phyloP scores from a whole-genome alignment of 805 yeast species.

The Saccharomycopsis sp. region DNA sequence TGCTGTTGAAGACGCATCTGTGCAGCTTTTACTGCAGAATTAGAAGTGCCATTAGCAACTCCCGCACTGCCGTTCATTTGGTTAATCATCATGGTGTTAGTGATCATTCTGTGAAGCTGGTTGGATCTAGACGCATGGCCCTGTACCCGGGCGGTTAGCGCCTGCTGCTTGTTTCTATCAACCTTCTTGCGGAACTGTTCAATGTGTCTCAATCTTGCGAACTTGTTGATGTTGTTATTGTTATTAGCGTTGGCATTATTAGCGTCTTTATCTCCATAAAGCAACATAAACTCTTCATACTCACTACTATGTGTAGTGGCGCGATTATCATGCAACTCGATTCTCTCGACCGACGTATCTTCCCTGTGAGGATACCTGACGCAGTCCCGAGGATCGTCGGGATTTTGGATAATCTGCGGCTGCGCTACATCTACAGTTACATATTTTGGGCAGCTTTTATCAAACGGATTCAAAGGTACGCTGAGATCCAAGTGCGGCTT shows the following conservation, averaged over 20 bases:
- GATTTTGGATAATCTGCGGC: constrained; percentile 34
- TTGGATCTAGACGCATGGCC: constrained; percentile 5
- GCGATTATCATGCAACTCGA: constrained; percentile 52
- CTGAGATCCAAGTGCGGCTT: constrained; percentile 70
- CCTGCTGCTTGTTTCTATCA: constrained; percentile 44
- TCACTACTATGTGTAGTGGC: constrained; percentile 61
- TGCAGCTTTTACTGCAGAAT: constrained; percentile 24
- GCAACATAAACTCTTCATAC: constrained; percentile 84
- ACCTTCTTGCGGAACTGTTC: constrained; percentile 76
- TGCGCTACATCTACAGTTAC: constrained; percentile 41
- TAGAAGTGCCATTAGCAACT: constrained; percentile 20
- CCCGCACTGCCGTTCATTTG: constrained; percentile 21
- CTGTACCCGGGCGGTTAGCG: constrained; percentile 27
- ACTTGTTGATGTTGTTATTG: constrained; percentile 45
- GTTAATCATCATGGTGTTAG: constrained; percentile 9
- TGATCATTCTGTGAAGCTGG: constrained; percentile 9
- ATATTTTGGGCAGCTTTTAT: constrained; percentile 35
- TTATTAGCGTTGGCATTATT: constrained; percentile 13
- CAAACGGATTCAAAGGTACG: constrained; percentile 67
- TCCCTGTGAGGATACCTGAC: constrained; percentile 37
- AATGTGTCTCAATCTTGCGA: constrained; percentile 79
- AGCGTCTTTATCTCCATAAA: constrained; percentile 40
- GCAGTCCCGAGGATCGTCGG: constrained; percentile 31
- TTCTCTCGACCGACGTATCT: constrained; percentile 4
- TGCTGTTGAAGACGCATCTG: constrained; percentile 28